Percentiles rank a stretch among this genome's conserved stretches.
phyloP scores from a whole-genome alignment of 495 filamentous ascomycete genomes.

The Hyaloscypha variabilis region DNA sequence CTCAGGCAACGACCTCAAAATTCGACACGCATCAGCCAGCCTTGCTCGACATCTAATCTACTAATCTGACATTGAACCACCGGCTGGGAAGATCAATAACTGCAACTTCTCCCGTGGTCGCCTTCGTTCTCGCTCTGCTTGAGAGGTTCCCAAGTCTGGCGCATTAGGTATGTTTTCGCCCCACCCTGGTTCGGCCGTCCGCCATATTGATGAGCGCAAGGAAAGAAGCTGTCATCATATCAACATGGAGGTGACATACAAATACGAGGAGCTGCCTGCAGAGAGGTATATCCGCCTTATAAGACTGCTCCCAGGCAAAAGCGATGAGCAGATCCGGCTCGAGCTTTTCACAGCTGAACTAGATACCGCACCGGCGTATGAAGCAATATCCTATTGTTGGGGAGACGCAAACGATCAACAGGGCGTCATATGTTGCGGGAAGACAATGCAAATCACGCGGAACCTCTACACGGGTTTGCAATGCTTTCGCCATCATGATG shows the following conservation, averaged over 20 bases:
- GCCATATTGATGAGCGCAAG: background rate
- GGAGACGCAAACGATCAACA: constrained; percentile 17
- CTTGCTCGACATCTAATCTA: too few species aligned
- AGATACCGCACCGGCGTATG: constrained; percentile 10
- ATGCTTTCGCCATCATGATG: background rate
- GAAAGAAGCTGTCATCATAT: background rate
- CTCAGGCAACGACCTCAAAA: background rate
- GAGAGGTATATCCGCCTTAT: constrained; percentile 25
- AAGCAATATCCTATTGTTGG: constrained; percentile 37
- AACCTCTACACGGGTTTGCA: constrained; percentile 1
- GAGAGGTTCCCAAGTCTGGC: background rate
- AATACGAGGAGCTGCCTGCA: constrained; percentile 13
- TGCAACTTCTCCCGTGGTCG: too few species aligned
- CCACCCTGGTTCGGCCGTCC: background rate
- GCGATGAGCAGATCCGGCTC: constrained; percentile 14
- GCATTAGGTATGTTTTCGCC: background rate
- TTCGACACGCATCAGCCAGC: background rate
- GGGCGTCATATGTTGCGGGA: constrained; percentile 14
- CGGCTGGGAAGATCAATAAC: too few species aligned
- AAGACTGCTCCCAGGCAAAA: constrained; percentile 14
- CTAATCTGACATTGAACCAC: too few species aligned
- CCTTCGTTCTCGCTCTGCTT: too few species aligned
- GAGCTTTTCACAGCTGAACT: constrained; percentile 26
- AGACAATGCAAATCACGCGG: constrained; percentile 4
- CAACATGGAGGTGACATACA: constrained; percentile 2